A percentile compares a stretch with the other conserved stretches of the same genome.
These are phyloP conservation scores for Davidsoniella australis DNA, from an alignment of 2,329 filamentous ascomycete species.

Conservation along the genomic window DNA sequence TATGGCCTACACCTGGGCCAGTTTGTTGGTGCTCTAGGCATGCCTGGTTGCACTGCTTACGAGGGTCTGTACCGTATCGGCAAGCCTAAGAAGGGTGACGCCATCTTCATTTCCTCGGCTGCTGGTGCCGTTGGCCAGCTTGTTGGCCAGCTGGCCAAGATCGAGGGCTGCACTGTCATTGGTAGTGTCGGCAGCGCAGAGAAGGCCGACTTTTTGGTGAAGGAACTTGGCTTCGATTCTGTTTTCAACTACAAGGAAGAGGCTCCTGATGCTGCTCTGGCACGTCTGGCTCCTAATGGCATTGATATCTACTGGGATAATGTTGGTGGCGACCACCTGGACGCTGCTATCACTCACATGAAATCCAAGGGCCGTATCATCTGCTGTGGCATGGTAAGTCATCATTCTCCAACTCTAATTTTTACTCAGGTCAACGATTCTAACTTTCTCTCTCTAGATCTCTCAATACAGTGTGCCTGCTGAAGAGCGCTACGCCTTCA, in stretches of 20 bases:
- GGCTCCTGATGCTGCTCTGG: constrained; percentile 47
- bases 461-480: constrained; percentile 51
- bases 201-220: constrained; percentile 51
- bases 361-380: constrained; percentile 51
- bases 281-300: constrained; percentile 55
- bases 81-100: constrained; percentile 47
- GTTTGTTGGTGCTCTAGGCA: constrained; percentile 54
- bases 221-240: constrained; percentile 34
- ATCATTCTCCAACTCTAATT: background rate
- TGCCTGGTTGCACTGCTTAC: constrained; percentile 50
- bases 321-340: constrained; percentile 34
- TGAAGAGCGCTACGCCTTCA: constrained; percentile 45
- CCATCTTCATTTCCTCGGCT: constrained; percentile 66
- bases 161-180: constrained; percentile 61
- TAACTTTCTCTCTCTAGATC: constrained; percentile 26
- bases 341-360: constrained; percentile 27
- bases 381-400: constrained; percentile 41
- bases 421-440: background rate
- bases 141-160: constrained; percentile 70
- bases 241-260: constrained; percentile 88
- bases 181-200: constrained; percentile 65
- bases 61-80: constrained; percentile 51
- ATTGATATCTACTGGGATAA: constrained; percentile 51
- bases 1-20: constrained; percentile 45
- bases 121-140: constrained; percentile 69